A percentile compares a stretch with the other conserved stretches of the same genome.
phyloP scores from a whole-genome alignment of 208 protist genomes.

The Naegleria fowleri region DNA sequence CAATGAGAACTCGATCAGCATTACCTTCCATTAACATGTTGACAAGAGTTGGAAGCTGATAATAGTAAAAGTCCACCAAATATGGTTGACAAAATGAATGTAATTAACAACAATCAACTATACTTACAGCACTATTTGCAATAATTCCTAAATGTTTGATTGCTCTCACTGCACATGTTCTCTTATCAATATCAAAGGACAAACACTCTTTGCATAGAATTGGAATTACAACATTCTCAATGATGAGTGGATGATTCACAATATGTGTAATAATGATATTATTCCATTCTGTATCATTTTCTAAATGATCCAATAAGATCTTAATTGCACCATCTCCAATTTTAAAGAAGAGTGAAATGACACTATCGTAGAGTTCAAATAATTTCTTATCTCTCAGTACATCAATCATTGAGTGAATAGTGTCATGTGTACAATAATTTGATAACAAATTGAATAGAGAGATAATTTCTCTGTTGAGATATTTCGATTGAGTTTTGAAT shows the following conservation, averaged over 20 bases:
- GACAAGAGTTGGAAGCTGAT: not conserved
- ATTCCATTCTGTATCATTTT: constrained; percentile 2
- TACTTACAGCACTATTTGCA: not conserved
- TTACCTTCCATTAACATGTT: not conserved
- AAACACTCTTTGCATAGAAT: not conserved
- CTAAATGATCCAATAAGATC: not conserved
- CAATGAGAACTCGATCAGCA: not conserved
- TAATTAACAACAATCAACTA: too few relatives aligned
- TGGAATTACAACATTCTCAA: not conserved
- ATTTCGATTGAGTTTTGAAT: not conserved
- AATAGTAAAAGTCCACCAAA: too few relatives aligned
- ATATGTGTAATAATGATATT: not conserved
- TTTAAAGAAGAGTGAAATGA: not conserved
- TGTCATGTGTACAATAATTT: not conserved
- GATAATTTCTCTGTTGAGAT: not conserved
- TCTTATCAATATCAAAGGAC: not conserved
- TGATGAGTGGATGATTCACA: not conserved
- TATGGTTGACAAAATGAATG: too few relatives aligned
- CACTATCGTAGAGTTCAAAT: not conserved
- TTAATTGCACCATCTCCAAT: not conserved
- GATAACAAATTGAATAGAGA: not conserved
- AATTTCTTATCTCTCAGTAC: not conserved
- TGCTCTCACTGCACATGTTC: not conserved
- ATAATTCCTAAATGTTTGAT: not conserved
- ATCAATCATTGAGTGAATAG: not conserved